These are phyloP conservation scores for Globisporangium nagaii DNA, from an alignment of 352 stramenopile species.

Conservation along the genomic window DNA sequence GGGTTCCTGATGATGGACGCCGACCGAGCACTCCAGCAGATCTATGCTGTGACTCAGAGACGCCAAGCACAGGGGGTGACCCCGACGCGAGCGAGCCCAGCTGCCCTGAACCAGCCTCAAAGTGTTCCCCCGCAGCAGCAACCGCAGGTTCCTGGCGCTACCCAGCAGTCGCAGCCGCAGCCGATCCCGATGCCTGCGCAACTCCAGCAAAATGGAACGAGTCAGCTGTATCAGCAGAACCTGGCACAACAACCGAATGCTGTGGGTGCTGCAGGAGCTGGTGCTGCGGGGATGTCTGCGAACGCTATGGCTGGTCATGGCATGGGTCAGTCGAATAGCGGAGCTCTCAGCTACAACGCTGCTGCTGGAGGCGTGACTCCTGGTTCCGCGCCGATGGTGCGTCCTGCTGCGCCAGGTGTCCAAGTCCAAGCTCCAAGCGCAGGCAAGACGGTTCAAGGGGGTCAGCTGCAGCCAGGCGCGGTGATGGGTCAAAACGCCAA, in stretches of 20 bases:
- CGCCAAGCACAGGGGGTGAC: slow-evolving; percentile 23
- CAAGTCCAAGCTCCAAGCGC: background rate
- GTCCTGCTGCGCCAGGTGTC: background rate
- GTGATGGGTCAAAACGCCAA: background rate
- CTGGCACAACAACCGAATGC: background rate
- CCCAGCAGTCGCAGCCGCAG: slow-evolving; percentile 11
- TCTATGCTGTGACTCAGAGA: slow-evolving; percentile 64
- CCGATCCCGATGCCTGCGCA: slow-evolving; percentile 24
- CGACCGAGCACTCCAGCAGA: slow-evolving; percentile 69
- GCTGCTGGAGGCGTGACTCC: background rate
- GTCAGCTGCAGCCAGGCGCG: background rate
- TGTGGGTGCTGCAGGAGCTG: slow-evolving; percentile 2
- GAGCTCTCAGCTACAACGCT: background rate
- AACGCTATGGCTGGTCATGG: background rate
- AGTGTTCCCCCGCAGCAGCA: slow-evolving; percentile 15
- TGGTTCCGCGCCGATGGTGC: background rate
- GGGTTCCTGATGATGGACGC: slow-evolving; percentile 80
- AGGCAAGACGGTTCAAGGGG: background rate
- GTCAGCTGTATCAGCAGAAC: slow-evolving; percentile 7
- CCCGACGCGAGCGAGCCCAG: slow-evolving; percentile 11
- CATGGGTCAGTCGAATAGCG: slow-evolving; percentile 6
- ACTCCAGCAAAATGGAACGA: slow-evolving; percentile 13
- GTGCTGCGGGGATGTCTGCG: background rate
- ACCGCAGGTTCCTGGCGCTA: slow-evolving; percentile 15
- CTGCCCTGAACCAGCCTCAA: slow-evolving; percentile 10